These are phyloP conservation scores for Colletotrichum zoysiae DNA, from an alignment of 2,329 filamentous ascomycete species.

Conservation along the genomic window DNA sequence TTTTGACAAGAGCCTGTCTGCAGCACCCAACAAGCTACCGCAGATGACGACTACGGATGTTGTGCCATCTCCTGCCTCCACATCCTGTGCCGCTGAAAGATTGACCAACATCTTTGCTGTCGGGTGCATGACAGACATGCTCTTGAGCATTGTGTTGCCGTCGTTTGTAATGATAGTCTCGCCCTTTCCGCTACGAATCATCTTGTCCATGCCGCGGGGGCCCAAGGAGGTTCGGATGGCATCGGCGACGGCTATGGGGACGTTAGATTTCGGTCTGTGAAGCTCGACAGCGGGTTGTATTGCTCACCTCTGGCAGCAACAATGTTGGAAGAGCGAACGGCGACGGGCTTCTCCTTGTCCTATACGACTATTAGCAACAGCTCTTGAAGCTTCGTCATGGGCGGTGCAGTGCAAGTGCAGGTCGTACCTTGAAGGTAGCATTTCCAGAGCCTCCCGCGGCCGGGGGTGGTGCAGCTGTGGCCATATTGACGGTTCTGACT, in stretches of 20 bases:
- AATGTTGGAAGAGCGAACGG: conserved; percentile 96
- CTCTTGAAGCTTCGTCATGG: conserved; percentile 48
- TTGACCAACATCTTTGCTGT: conserved; percentile 99
- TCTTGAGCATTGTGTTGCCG: conserved; percentile 98
- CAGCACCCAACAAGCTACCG: conserved; percentile 92
- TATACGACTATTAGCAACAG: conserved; percentile 56
- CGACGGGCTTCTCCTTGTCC: conserved; percentile 98
- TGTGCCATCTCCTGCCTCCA: conserved; percentile 97
- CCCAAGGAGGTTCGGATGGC: conserved; percentile 97
- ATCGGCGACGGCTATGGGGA: conserved; percentile 85
- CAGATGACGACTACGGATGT: conserved; percentile 99
- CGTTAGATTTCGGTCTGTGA: conserved; percentile 42
- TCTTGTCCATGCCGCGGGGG: conserved; percentile 98
- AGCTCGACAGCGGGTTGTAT: conserved; percentile 3
- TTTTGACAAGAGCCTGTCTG: conserved; percentile 90
- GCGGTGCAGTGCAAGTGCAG: conserved; percentile 15
- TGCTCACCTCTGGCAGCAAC: conserved; percentile 89
- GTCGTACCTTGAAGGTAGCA: conserved; percentile 68
- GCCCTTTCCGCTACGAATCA: conserved; percentile 97
- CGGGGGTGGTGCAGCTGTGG: conserved; percentile 58
- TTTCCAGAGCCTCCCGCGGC: conserved; percentile 58
- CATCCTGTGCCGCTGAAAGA: conserved; percentile 95
- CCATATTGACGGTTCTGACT: conserved; percentile 52
- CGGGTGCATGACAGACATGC: conserved; percentile 99
- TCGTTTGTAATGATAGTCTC: conserved; percentile 99